These are phyloP conservation scores for Termitomyces sp. DNA, from an alignment of 768 basidiomycete genomes.

Conservation along the genomic window DNA sequence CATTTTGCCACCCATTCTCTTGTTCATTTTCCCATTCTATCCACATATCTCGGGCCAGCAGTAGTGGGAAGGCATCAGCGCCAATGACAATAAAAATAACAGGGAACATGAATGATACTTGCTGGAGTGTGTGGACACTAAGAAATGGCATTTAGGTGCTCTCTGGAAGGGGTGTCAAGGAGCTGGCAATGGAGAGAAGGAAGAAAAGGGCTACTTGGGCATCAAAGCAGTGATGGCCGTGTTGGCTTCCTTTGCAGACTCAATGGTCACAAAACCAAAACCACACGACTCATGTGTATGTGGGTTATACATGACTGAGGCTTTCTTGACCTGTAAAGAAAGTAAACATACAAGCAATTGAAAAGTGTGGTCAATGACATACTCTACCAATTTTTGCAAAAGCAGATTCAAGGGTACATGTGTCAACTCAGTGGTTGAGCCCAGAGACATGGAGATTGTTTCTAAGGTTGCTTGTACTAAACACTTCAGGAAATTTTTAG, in stretches of 20 bases:
- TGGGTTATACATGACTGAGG: slow-evolving; percentile 68
- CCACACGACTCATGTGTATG: slow-evolving; percentile 63
- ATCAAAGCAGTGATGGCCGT: slow-evolving; percentile 83
- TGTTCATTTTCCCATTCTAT: no score
- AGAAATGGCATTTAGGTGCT: no score
- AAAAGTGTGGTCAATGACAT: slow-evolving; percentile 21
- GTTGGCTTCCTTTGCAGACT: slow-evolving; percentile 78
- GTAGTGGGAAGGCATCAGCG: no score
- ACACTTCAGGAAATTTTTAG: no score
- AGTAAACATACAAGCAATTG: neutral
- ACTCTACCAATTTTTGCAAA: slow-evolving; percentile 89
- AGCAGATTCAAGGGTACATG: slow-evolving; percentile 80
- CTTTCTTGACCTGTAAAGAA: slow-evolving; percentile 58
- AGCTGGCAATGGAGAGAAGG: no score
- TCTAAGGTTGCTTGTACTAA: slow-evolving; percentile 54
- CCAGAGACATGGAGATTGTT: slow-evolving; percentile 64
- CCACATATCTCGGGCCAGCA: no score
- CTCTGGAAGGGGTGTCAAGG: no score
- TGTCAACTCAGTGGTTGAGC: slow-evolving; percentile 58
- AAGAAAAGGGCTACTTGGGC: no score
- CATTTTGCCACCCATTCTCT: no score
- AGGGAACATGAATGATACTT: no score
- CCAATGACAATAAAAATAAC: no score
- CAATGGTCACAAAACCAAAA: slow-evolving; percentile 80
- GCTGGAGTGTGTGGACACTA: no score